Conservation (phyloP, 1,284 basidiomycete species). For the Apiotrichum gracile region DNA sequence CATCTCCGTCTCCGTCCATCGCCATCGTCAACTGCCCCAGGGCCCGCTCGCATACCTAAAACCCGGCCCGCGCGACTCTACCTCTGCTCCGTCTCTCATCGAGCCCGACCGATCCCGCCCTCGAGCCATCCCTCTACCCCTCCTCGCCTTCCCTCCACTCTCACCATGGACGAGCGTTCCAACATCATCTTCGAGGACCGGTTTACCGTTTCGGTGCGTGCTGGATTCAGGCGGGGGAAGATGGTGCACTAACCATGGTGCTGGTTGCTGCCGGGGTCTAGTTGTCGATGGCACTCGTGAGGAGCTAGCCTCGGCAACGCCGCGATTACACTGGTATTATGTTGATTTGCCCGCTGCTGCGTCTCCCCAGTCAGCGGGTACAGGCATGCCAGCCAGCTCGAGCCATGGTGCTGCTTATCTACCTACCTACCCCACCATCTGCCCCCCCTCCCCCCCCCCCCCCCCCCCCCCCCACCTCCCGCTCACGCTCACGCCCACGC, state of each 20-base stretch:
- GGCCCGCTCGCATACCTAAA: background rate
- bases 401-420: too few relatives aligned
- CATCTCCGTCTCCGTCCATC: too few relatives aligned
- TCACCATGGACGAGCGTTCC: conserved; percentile 20
- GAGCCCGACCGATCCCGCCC: background rate
- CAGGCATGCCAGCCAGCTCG: too few relatives aligned
- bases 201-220: conserved; percentile 66
- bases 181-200: conserved; percentile 74
- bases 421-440: background rate
- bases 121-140: background rate
- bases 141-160: background rate
- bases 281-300: too few relatives aligned
- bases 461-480: background rate
- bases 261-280: background rate
- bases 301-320: too few relatives aligned
- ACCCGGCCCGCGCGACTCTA: too few relatives aligned
- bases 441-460: background rate
- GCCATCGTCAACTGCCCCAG: too few relatives aligned
- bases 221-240: background rate
- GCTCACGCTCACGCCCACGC: background rate
- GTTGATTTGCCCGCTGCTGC: too few relatives aligned
- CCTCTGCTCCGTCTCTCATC: too few relatives aligned
- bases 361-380: too few relatives aligned
- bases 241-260: background rate
- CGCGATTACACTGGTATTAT: too few relatives aligned